Conservation (phyloP, 257 asterid species). For the Misopates orontium region DNA sequence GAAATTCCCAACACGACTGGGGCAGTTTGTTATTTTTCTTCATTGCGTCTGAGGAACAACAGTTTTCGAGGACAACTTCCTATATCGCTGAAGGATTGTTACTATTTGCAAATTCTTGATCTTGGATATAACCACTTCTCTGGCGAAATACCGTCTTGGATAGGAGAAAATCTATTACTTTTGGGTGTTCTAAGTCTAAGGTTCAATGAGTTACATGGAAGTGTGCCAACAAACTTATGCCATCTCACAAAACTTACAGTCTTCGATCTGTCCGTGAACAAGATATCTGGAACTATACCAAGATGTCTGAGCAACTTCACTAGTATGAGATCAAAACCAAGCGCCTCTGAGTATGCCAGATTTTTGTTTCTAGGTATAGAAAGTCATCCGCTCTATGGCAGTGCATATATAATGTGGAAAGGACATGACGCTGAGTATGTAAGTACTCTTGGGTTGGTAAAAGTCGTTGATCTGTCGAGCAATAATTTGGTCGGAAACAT, state of each 20-base stretch:
- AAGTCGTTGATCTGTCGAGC: conserved; percentile 29
- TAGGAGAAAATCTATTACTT: conserved; percentile 13
- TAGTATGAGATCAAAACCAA: conserved; percentile 1
- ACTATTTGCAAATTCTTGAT: conserved; percentile 8
- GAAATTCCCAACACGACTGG: conserved; percentile 13
- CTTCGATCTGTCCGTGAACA: conserved; percentile 30
- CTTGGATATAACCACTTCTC: conserved; percentile 26
- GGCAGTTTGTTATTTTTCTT: background rate
- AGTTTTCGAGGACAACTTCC: conserved; percentile 31
- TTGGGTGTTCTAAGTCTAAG: conserved; percentile 18
- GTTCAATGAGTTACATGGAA: conserved; percentile 23
- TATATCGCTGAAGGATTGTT: conserved; percentile 2
- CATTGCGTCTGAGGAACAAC: conserved; percentile 28
- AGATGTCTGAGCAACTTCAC: conserved; percentile 24
- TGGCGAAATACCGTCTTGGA: conserved; percentile 30
- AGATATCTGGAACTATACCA: conserved; percentile 28
- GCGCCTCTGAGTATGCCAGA: background rate
- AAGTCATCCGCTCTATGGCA: background rate
- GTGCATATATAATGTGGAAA: conserved; percentile 23
- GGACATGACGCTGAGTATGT: conserved; percentile 5
- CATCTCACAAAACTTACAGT: conserved; percentile 16
- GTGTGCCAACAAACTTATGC: conserved; percentile 25
- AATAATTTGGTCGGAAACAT: conserved; percentile 22
- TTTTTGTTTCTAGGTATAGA: background rate
- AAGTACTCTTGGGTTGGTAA: conserved; percentile 14